Percentiles rank a stretch among this genome's conserved stretches.
phyloP scores from a whole-genome alignment of 805 yeast species.

The Jamesozyma spencerorum region DNA sequence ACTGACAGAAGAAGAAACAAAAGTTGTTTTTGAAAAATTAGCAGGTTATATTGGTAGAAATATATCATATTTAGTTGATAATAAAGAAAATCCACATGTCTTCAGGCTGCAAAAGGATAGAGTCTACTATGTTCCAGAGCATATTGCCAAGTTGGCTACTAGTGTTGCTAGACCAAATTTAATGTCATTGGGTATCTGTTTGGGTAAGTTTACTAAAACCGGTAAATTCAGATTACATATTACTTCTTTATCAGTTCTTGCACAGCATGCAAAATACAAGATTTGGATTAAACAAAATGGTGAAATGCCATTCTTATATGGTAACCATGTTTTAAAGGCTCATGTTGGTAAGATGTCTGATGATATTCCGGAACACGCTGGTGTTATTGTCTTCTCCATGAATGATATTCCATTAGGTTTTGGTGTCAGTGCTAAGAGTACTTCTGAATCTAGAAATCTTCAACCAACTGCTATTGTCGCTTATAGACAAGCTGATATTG shows the following conservation, averaged over 20 bases:
- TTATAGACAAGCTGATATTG: conserved; percentile 94
- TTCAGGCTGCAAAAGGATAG: conserved; percentile 93
- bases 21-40: conserved; percentile 87
- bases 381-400: conserved; percentile 88
- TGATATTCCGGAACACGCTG: conserved; percentile 96
- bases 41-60: conserved; percentile 97
- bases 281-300: conserved; percentile 96
- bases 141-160: conserved; percentile 78
- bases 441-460: conserved; percentile 74
- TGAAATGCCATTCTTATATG: conserved; percentile 96
- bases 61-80: conserved; percentile 77
- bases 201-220: conserved; percentile 95
- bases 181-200: conserved; percentile 87
- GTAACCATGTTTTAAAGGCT: conserved; percentile 93
- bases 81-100: conserved; percentile 75
- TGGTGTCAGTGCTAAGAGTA: conserved; percentile 88
- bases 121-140: conserved; percentile 84
- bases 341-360: conserved; percentile 95
- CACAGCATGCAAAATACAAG: conserved; percentile 85
- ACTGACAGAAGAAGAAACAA: conserved; percentile 93
- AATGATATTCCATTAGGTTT: conserved; percentile 87
- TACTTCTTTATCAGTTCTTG: conserved; percentile 75
- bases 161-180: conserved; percentile 80
- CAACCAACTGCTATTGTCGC: conserved; percentile 95
- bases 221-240: conserved; percentile 93